Evolutionary conservation across 2,329 filamentous ascomycete species (phyloP).

Genomic region (Tetracladium maxilliforme): DNA sequence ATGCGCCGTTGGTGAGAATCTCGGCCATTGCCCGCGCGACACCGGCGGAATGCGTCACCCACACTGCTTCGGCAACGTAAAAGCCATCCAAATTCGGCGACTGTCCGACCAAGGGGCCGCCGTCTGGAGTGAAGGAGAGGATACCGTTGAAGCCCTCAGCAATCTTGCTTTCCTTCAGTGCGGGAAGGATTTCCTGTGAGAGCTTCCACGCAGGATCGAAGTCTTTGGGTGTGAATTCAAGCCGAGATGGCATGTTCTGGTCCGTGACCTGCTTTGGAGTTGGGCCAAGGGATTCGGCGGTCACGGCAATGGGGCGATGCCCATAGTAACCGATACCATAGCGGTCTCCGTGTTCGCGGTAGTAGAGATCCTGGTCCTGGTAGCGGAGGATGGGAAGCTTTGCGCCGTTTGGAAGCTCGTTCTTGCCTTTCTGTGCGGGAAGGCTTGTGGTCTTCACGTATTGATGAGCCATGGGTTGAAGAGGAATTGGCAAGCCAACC

Average conservation of each 20-base stretch:
- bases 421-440: constrained; percentile 22
- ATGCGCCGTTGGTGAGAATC: constrained; percentile 37
- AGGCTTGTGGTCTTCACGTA: constrained; percentile 46
- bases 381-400: constrained; percentile 42
- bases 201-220: constrained; percentile 45
- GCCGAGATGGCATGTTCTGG: constrained; percentile 47
- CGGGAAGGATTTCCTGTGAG: constrained; percentile 36
- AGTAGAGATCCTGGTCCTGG: constrained; percentile 50
- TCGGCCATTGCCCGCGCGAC: constrained; percentile 44
- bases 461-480: constrained; percentile 47
- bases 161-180: constrained; percentile 31
- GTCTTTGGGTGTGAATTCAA: constrained; percentile 42
- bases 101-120: constrained; percentile 44
- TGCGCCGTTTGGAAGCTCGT: constrained; percentile 31
- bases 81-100: too few relatives aligned
- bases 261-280: constrained; percentile 39
- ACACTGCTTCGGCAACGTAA: too few relatives aligned
- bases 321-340: constrained; percentile 51
- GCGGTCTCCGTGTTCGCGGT: constrained; percentile 47
- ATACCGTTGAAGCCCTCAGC: constrained; percentile 50
- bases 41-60: too few relatives aligned
- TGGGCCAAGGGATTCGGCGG: constrained; percentile 34
- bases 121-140: constrained; percentile 52
- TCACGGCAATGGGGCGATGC: constrained; percentile 44
- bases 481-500: constrained; percentile 39